A percentile compares a stretch with the other conserved stretches of the same genome.
Conservation (phyloP, 352 stramenopile genomes). For the Phytopythium vexans region DNA sequence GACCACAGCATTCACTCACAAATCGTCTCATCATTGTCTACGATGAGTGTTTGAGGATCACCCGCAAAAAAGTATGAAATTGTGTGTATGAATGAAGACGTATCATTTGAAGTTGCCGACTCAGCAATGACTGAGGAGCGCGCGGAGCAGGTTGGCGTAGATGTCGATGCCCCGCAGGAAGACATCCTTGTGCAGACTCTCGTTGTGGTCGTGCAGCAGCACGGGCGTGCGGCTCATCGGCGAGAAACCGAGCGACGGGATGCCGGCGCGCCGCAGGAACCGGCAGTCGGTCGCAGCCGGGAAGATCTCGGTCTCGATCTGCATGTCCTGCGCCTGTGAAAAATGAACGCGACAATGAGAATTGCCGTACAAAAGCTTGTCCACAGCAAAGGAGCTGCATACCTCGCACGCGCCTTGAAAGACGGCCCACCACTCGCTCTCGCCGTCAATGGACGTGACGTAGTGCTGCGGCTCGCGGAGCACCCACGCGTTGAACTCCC, state of each 20-base stretch:
- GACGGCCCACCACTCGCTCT: slow-evolving; percentile 5
- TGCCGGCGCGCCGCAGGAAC: slow-evolving; percentile 85
- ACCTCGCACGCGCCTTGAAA: slow-evolving; percentile 4
- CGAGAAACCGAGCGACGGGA: slow-evolving; percentile 89
- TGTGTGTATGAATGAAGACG: too few species aligned
- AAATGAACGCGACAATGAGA: neutral
- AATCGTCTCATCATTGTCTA: too few species aligned
- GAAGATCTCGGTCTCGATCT: slow-evolving; percentile 86
- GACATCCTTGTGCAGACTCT: slow-evolving; percentile 88
- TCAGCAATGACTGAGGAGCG: slow-evolving; percentile 21
- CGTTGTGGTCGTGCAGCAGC: slow-evolving; percentile 94
- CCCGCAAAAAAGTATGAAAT: too few species aligned
- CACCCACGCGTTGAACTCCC: slow-evolving; percentile 3
- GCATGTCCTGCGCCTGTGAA: slow-evolving; percentile 25
- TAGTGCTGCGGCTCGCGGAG: slow-evolving; percentile 1
- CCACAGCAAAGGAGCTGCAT: neutral
- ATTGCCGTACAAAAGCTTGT: neutral
- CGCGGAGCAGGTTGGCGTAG: slow-evolving; percentile 41
- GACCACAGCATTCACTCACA: neutral
- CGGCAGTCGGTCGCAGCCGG: slow-evolving; percentile 91
- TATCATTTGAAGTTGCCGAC: too few species aligned
- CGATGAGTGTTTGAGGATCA: too few species aligned
- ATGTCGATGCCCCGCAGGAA: slow-evolving; percentile 91
- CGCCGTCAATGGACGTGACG: slow-evolving; percentile 5
- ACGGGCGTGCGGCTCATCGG: slow-evolving; percentile 92